Conservation (phyloP, 2,329 filamentous ascomycete species). For the Cercospora citrullina region DNA sequence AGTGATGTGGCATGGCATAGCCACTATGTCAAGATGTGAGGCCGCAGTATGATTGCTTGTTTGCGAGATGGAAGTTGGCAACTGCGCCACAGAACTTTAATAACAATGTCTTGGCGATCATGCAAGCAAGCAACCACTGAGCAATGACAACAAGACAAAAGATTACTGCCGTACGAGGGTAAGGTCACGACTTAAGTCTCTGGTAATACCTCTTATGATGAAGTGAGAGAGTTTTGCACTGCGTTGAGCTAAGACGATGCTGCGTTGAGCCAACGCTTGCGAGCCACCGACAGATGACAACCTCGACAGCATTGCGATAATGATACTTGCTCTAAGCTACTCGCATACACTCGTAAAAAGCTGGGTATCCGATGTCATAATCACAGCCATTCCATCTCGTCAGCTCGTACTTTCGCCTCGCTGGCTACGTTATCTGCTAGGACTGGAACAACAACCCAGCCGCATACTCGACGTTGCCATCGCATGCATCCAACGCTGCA, state of each 20-base stretch:
- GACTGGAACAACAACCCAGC: constrained; percentile 69
- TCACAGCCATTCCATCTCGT: constrained; percentile 1
- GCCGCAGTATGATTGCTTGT: constrained; percentile 1
- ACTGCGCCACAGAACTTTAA: constrained; percentile 2
- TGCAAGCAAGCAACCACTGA: not conserved
- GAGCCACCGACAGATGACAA: not conserved
- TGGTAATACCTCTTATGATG: not conserved
- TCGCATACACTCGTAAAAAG: constrained; percentile 9
- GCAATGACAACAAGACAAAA: not conserved
- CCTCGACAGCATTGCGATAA: not conserved
- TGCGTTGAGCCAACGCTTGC: not conserved
- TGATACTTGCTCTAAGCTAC: constrained; percentile 10
- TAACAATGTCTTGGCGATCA: not conserved
- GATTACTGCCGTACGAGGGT: not conserved
- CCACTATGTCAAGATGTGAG: not conserved
- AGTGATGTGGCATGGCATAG: not conserved
- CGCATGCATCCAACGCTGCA: constrained; percentile 76
- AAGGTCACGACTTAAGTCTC: not conserved
- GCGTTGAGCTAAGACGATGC: not conserved
- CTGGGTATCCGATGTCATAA: constrained; percentile 8
- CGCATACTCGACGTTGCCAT: constrained; percentile 85
- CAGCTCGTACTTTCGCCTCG: not conserved
- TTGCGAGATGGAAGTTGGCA: constrained; percentile 3
- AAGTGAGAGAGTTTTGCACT: not conserved
- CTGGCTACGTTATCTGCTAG: not conserved